Base-by-base conservation (phyloP, 2,329 filamentous ascomycete genomes). In the Parastagonospora avenae region DNA sequence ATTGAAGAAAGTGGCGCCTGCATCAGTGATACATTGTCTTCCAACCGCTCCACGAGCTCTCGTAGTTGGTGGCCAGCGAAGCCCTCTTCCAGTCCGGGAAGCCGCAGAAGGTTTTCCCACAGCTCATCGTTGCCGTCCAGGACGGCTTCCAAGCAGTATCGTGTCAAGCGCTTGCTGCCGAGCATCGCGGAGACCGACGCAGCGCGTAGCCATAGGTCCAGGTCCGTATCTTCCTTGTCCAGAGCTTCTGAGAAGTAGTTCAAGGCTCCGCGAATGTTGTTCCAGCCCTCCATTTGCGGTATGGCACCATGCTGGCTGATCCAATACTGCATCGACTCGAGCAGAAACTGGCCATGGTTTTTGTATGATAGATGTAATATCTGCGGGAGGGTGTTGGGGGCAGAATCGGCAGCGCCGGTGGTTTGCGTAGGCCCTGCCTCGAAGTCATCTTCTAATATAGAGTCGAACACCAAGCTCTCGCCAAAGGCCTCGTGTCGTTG, bases 291-390 rank as follows among this genome's bases (percentile, higher is more conserved):
- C 29, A 57, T 47, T 28, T 76, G 76, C 9, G 77, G 71, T 40
- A 76, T 61, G 1, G 52, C 44, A 33, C 68, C 62, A 45, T 69
- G 63, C 39, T 72, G 59, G n/a, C 58, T 59, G 27, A 71, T 58
- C 37, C 75, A 80, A 72, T 84, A 77, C 62, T 80, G 86, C 60
- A 88, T 84, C 50, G 77, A 79, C 70, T 99, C 93, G n/a, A 99
- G 79, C 50, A 88, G 79, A 68, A 96, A 97, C 67, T 97, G 91
- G 36, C 92, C 94, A 75, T 93, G 87, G 64, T 97, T 99, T 74
- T 97, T 99, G 79, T 95, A 91, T 1, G 93, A 90, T 7, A 99
- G 82, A 66, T 96, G 97, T 15, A 97, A 81, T 9, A 95, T 92
- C 67, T 97, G 92, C 0, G 91, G 88, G 8, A 97, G 78, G 42